Evolutionary conservation across 140 eudicot species (phyloP).

Genomic region (Erigeron philadelphicus): DNA sequence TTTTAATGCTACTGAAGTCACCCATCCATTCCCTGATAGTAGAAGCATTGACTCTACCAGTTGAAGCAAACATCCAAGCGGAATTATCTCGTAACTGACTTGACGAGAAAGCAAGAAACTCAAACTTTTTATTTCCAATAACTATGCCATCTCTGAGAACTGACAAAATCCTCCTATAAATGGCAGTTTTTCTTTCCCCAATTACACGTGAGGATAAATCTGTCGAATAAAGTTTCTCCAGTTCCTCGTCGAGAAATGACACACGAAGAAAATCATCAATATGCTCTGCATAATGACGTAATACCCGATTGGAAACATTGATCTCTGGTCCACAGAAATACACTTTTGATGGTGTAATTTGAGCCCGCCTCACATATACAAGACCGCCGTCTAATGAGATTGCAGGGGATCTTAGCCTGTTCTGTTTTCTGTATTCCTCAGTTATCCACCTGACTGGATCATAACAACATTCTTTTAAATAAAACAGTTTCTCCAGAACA

Average conservation of each 20-base stretch:
- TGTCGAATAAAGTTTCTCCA: slow-evolving; percentile 58
- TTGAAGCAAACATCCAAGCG: slow-evolving; percentile 91
- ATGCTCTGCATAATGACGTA: slow-evolving; percentile 44
- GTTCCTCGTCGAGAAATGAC: slow-evolving; percentile 85
- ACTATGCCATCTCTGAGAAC: slow-evolving; percentile 59
- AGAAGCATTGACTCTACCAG: slow-evolving; percentile 44
- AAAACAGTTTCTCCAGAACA: slow-evolving; percentile 53
- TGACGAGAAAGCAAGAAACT: slow-evolving; percentile 97
- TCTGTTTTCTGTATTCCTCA: slow-evolving; percentile 45
- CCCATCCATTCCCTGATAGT: slow-evolving; percentile 88
- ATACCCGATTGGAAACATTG: slow-evolving; percentile 76
- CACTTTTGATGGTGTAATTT: slow-evolving; percentile 77
- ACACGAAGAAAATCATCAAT: slow-evolving; percentile 79
- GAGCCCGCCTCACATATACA: slow-evolving; percentile 82
- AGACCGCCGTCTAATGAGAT: slow-evolving; percentile 65
- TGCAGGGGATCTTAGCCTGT: slow-evolving; percentile 34
- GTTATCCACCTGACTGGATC: slow-evolving; percentile 68
- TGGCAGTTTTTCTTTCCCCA: slow-evolving; percentile 43
- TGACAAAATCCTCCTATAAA: slow-evolving; percentile 60
- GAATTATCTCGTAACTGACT: slow-evolving; percentile 91
- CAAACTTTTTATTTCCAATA: slow-evolving; percentile 65
- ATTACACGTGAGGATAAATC: slow-evolving; percentile 59
- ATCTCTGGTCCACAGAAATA: slow-evolving; percentile 82
- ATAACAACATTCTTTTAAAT: slow-evolving; percentile 71
- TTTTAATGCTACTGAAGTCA: slow-evolving; percentile 53